Evolutionary conservation across 306 rosid genomes (phyloP).

Genomic region (Trichosanthes cucumerina): DNA sequence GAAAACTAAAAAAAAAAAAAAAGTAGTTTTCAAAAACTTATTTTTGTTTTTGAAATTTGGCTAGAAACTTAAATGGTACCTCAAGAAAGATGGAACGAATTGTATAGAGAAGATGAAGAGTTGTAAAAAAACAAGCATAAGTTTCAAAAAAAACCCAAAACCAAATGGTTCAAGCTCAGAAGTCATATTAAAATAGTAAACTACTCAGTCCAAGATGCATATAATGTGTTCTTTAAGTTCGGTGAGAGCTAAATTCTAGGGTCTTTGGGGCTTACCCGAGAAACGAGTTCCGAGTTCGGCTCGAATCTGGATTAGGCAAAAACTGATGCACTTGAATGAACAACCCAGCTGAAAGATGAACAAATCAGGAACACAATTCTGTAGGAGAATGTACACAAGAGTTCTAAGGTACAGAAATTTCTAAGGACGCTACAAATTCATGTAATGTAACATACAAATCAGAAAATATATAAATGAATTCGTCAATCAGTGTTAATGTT

Average conservation of each 20-base stretch:
- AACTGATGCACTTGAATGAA: neutral
- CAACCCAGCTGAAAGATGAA: slow-evolving; percentile 1
- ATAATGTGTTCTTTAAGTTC: neutral
- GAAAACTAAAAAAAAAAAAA: too few relatives aligned
- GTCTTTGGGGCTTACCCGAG: neutral
- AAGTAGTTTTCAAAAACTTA: too few relatives aligned
- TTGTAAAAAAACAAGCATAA: too few relatives aligned
- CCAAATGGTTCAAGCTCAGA: too few relatives aligned
- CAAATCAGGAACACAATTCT: slow-evolving; percentile 4
- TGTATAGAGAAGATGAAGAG: too few relatives aligned
- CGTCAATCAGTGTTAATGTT: neutral
- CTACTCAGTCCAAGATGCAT: neutral
- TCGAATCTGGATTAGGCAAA: neutral
- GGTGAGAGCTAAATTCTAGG: neutral
- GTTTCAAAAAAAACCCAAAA: too few relatives aligned
- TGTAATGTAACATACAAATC: slow-evolving; percentile 5
- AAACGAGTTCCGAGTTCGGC: neutral
- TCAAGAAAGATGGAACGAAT: too few relatives aligned
- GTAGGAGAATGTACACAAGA: slow-evolving; percentile 3
- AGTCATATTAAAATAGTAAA: neutral
- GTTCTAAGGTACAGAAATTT: neutral
- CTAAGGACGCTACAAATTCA: neutral
- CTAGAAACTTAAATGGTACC: too few relatives aligned
- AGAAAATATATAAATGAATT: slow-evolving; percentile 5
- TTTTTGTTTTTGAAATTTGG: too few relatives aligned